These are phyloP conservation scores for Pythium rhizo-oryzae DNA, from an alignment of 352 stramenopile genomes.

Conservation along the genomic window DNA sequence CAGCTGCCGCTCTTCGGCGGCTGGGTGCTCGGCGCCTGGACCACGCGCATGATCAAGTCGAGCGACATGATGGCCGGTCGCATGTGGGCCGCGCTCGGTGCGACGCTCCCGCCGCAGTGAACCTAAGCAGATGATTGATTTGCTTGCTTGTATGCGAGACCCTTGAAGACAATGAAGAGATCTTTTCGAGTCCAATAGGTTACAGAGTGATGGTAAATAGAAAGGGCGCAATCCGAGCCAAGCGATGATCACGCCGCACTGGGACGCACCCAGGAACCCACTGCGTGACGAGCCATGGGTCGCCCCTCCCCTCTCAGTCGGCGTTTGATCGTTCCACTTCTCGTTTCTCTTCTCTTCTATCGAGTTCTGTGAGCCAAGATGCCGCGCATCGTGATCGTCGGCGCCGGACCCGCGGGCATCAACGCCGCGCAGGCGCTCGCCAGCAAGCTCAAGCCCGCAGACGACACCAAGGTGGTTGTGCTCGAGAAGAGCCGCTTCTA, in stretches of 20 bases:
- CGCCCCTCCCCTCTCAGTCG: no score
- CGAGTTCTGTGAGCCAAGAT: neutral
- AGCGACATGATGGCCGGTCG: conserved; percentile 38
- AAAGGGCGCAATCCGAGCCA: no score
- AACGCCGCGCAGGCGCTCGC: conserved; percentile 45
- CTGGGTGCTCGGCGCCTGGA: conserved; percentile 51
- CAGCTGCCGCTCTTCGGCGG: conserved; percentile 58
- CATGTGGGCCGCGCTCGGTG: conserved; percentile 15
- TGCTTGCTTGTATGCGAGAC: neutral
- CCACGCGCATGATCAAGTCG: conserved; percentile 51
- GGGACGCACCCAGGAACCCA: no score
- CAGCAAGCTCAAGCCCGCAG: conserved; percentile 33
- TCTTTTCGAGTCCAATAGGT: no score
- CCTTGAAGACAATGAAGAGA: no score
- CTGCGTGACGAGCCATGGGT: no score
- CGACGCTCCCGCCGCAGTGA: neutral
- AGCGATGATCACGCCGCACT: no score
- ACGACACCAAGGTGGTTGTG: conserved; percentile 54
- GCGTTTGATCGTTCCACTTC: no score
- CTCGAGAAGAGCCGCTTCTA: conserved; percentile 59
- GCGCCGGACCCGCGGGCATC: conserved; percentile 56
- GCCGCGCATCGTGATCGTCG: conserved; percentile 57
- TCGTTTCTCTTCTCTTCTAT: no score
- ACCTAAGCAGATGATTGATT: neutral
- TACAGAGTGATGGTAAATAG: no score